These are phyloP conservation scores for Amyloporia xantha DNA, from an alignment of 768 basidiomycete genomes.

Conservation along the genomic window DNA sequence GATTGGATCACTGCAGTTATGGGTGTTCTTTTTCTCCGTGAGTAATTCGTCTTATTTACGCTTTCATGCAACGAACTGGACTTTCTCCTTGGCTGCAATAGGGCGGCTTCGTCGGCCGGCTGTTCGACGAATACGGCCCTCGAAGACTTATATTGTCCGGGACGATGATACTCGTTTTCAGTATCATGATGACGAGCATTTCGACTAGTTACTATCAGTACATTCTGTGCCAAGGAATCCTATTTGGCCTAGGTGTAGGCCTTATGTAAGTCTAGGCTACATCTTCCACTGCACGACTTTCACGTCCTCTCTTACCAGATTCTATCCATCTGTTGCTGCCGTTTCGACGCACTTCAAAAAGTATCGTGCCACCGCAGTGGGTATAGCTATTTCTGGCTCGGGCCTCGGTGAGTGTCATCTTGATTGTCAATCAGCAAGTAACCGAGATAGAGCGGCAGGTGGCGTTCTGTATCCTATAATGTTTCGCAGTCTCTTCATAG, in stretches of 20 bases:
- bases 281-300: neutral
- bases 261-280: constrained; percentile 43
- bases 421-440: neutral
- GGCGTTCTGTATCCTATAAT: constrained; percentile 66
- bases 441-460: constrained; percentile 26
- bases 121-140: constrained; percentile 58
- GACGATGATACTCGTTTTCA: constrained; percentile 38
- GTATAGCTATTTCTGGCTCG: constrained; percentile 65
- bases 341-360: constrained; percentile 59
- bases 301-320: constrained; percentile 38
- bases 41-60: constrained; percentile 15
- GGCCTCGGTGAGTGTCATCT: constrained; percentile 38
- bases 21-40: constrained; percentile 66
- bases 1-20: constrained; percentile 64
- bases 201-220: constrained; percentile 52
- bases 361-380: constrained; percentile 64
- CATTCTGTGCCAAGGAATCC: constrained; percentile 52
- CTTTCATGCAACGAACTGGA: neutral
- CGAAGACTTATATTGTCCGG: constrained; percentile 46
- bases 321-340: constrained; percentile 62
- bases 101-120: constrained; percentile 57
- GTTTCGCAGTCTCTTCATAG: constrained; percentile 48
- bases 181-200: constrained; percentile 55
- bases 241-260: constrained; percentile 60
- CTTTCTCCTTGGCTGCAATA: constrained; percentile 18